Conservation (phyloP, 352 stramenopile species). For the Phytophthora kernoviae region DNA sequence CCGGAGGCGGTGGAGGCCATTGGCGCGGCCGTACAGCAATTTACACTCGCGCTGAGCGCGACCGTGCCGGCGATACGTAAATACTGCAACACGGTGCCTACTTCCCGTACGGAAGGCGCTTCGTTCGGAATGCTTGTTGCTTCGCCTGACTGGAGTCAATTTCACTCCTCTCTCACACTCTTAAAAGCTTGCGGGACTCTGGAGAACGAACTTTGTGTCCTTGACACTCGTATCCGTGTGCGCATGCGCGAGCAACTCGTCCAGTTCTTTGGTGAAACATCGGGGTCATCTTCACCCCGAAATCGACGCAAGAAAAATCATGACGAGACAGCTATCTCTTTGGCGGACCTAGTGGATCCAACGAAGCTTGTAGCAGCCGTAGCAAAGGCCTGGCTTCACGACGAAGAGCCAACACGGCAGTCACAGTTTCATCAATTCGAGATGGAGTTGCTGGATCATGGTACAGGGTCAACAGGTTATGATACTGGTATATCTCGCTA, state of each 20-base stretch:
- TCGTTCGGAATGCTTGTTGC: constrained; percentile 8
- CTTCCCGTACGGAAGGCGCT: background rate
- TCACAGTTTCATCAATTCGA: constrained; percentile 60
- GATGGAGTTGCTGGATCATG: constrained; percentile 43
- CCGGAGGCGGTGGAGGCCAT: constrained; percentile 58
- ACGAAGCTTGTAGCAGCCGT: constrained; percentile 44
- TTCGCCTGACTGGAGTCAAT: constrained; percentile 69
- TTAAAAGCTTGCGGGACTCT: constrained; percentile 62
- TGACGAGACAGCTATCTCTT: constrained; percentile 18
- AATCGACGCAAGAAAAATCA: constrained; percentile 36
- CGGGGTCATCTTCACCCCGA: constrained; percentile 32
- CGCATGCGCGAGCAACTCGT: constrained; percentile 64
- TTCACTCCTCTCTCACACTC: constrained; percentile 68
- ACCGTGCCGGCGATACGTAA: constrained; percentile 54
- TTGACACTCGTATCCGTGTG: constrained; percentile 55
- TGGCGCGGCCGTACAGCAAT: constrained; percentile 46
- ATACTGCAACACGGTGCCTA: constrained; percentile 39
- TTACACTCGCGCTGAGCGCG: constrained; percentile 43
- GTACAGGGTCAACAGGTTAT: constrained; percentile 6
- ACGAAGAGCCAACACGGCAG: constrained; percentile 45
- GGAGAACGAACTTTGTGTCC: constrained; percentile 47
- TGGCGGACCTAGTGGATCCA: constrained; percentile 46
- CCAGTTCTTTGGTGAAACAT: constrained; percentile 35
- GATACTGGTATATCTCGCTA: constrained; percentile 20
- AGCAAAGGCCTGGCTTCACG: constrained; percentile 53